Percentiles rank a stretch among this genome's conserved stretches.
Evolutionary conservation across 2,329 filamentous ascomycete genomes (phyloP).

Genomic region (Fusarium proliferatum): DNA sequence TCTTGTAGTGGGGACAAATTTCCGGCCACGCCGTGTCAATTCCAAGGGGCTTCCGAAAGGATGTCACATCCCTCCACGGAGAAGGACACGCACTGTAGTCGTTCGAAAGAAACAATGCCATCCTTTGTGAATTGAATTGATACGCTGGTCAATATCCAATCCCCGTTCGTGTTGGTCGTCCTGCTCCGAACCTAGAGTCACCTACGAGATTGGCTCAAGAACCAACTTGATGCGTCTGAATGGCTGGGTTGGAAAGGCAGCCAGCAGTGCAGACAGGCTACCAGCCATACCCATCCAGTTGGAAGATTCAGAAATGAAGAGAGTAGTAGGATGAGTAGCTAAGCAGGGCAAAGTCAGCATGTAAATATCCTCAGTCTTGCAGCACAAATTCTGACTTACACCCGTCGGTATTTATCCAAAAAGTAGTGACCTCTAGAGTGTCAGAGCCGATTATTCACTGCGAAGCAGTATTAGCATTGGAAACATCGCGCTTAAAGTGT

Average conservation of each 20-base stretch:
- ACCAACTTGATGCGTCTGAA: not conserved
- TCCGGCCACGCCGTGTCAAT: not conserved
- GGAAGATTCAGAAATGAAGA: not conserved
- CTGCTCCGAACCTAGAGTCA: not conserved
- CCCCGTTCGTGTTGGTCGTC: no score
- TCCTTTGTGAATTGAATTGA: rapidly evolving
- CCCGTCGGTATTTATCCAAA: not conserved
- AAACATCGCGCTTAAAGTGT: not conserved
- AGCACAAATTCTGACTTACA: not conserved
- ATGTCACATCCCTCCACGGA: not conserved
- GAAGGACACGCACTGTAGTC: rapidly evolving
- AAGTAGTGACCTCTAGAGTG: not conserved
- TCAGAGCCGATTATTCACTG: not conserved
- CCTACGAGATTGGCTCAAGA: not conserved
- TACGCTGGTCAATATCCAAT: no score
- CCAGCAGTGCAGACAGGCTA: not conserved
- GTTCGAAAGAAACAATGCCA: not conserved
- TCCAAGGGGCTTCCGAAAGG: not conserved
- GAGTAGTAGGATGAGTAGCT: not conserved
- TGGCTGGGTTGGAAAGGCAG: not conserved
- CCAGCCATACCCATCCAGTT: not conserved
- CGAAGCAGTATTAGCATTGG: not conserved
- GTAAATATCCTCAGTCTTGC: not conserved
- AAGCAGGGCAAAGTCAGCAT: not conserved
- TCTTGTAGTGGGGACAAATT: not conserved